A percentile compares a stretch with the other conserved stretches of the same genome.
Conservation (phyloP, 208 protist species). For the Naegleria fowleri region DNA sequence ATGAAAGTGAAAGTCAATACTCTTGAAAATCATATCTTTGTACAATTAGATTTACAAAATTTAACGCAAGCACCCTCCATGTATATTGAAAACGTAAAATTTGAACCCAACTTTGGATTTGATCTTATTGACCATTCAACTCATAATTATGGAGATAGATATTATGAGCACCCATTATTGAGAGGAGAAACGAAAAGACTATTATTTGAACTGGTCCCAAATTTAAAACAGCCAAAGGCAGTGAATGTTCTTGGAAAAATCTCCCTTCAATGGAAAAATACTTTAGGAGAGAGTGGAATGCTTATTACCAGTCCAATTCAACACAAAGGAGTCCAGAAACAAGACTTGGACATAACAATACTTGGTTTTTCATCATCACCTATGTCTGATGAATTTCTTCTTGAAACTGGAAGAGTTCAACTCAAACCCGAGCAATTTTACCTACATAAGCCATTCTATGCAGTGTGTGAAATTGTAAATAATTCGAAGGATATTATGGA, state of each 20-base stretch:
- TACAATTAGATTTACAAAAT: conserved; percentile 25
- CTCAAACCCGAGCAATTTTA: neutral
- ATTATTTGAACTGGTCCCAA: neutral
- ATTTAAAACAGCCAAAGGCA: neutral
- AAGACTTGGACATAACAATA: neutral
- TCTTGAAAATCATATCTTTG: neutral
- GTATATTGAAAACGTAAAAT: neutral
- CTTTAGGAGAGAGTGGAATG: neutral
- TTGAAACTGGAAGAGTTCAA: neutral
- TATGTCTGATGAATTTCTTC: neutral
- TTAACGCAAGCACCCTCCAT: neutral
- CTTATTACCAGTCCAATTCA: neutral
- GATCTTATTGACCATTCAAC: neutral
- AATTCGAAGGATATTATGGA: neutral
- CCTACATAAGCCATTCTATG: neutral
- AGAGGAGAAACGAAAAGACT: neutral
- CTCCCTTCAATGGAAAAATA: conserved; percentile 4
- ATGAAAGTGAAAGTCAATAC: conserved; percentile 15
- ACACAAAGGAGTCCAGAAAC: neutral
- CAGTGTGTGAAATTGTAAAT: neutral
- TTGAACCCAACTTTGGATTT: neutral
- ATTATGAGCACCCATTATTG: neutral
- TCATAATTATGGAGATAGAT: neutral
- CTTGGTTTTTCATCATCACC: neutral
- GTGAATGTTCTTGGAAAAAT: neutral